Base-by-base conservation (phyloP, 2,329 filamentous ascomycete genomes). In the Emmonsia crescens region DNA sequence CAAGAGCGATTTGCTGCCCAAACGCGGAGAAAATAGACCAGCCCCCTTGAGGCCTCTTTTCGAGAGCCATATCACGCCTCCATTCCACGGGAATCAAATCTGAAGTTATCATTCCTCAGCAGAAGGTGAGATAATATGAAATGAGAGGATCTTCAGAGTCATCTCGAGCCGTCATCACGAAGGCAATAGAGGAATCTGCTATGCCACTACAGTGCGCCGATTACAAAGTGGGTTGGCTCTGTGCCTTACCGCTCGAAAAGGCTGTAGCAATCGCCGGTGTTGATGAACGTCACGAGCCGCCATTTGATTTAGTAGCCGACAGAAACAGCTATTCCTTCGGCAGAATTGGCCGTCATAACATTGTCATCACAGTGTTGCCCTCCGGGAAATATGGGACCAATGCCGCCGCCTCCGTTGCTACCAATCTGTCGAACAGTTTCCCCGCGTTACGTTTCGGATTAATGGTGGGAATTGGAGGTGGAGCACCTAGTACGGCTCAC, bases 391-490 rank as follows among this genome's bases (percentile, higher is more conserved):
- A 58, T 8, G 66, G 66, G n/a, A 64, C 57, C 4, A 64, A 58
- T 27, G 57, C 65, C 19, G 65, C 65, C 24, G 63, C 62, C 14
- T 57, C 44, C 8, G 62, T 67, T 21, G 62, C 65, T 14, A 62
- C 21, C 2, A 48, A 65, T 49, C 67, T 69, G 60, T 52, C 61
- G 33, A 21, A 57, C 6, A 67, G 42, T 21, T 71, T 70, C 49
- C 55, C 63, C 6, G 46, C 29, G 8, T 59, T 70, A n/a, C 61
- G 60, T 21, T 63, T 70, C 51, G 60, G 63, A 10, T 54, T 70
- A 36, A 63, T 69, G 62, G 67, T 69, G 1, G 66, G 66, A 2
- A 64, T 70, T 33, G n/a, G 68, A 67, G 67, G 68, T 19, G 68
- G 66, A 10, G 65, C 66, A 16, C 66, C 68, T 16, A 52, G 59